These are phyloP conservation scores for Pythium plurisporium DNA, from an alignment of 352 stramenopile species.

Conservation along the genomic window DNA sequence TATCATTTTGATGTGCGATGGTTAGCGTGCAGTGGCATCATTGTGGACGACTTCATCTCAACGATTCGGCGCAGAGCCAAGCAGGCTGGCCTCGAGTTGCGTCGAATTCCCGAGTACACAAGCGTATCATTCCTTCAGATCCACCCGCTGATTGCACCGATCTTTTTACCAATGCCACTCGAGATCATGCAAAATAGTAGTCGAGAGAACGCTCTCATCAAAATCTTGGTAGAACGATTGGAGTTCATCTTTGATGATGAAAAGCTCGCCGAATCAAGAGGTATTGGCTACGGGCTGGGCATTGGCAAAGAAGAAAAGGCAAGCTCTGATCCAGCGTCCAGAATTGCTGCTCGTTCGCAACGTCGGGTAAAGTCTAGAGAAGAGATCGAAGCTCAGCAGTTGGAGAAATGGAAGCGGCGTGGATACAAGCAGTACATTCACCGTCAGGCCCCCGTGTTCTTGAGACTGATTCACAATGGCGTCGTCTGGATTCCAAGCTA, in stretches of 20 bases:
- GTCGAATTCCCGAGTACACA: constrained; percentile 71
- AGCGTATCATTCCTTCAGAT: constrained; percentile 69
- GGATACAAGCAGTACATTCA: constrained; percentile 80
- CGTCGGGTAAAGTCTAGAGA: constrained; percentile 33
- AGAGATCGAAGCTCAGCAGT: constrained; percentile 19
- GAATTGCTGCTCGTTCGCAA: constrained; percentile 10
- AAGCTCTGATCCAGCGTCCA: neutral
- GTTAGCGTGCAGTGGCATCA: constrained; percentile 73
- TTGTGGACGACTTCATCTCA: constrained; percentile 69
- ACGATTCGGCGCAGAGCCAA: constrained; percentile 60
- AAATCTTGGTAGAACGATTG: constrained; percentile 35
- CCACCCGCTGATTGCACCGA: constrained; percentile 61
- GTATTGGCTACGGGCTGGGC: constrained; percentile 64
- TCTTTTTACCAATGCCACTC: constrained; percentile 46
- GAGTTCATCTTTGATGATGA: constrained; percentile 71
- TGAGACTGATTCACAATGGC: constrained; percentile 61
- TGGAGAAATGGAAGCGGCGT: constrained; percentile 44
- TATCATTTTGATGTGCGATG: constrained; percentile 76
- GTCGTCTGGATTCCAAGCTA: constrained; percentile 75
- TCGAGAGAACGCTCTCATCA: constrained; percentile 25
- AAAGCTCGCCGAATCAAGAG: constrained; percentile 49
- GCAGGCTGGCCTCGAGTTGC: constrained; percentile 59
- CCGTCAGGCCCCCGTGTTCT: constrained; percentile 54
- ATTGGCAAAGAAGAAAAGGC: constrained; percentile 43
- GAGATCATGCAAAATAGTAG: constrained; percentile 20